Conservation (phyloP, 257 asterid genomes). For the Oldenlandia corymbosa region DNA sequence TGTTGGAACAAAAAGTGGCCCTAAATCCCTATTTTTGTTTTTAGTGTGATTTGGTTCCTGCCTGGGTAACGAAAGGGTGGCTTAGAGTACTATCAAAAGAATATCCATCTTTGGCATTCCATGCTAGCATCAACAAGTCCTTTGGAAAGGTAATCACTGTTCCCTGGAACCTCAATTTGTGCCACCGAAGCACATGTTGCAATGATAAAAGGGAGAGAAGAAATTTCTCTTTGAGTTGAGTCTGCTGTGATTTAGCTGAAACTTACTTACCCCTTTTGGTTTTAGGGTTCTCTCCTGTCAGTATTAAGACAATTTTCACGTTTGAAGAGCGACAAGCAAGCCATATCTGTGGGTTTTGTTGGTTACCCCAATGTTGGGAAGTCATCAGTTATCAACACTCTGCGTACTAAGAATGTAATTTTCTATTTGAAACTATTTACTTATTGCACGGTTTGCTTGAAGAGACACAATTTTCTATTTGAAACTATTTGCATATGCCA, state of each 20-base stretch:
- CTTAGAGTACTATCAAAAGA: conserved; percentile 78
- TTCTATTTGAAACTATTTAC: conserved; percentile 5
- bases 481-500: no score
- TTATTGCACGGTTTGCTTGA: not conserved
- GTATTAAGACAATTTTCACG: conserved; percentile 88
- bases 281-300: conserved; percentile 84
- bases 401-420: conserved; percentile 87
- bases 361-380: conserved; percentile 99
- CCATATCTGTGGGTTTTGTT: conserved; percentile 93
- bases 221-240: no score
- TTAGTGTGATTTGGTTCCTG: conserved; percentile 95
- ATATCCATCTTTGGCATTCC: conserved; percentile 90
- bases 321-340: conserved; percentile 87
- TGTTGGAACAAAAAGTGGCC: no score
- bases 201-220: not conserved
- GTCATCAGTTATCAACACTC: conserved; percentile 94
- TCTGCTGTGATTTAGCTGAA: not conserved
- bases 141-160: conserved; percentile 74
- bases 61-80: conserved; percentile 98
- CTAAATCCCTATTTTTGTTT: not conserved
- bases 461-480: conserved; percentile 1
- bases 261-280: not conserved
- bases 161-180: not conserved
- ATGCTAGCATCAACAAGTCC: conserved; percentile 90
- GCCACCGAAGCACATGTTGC: not conserved